These are phyloP conservation scores for Sanghuangporus baumii DNA, from an alignment of 1,284 basidiomycete species.

Conservation along the genomic window DNA sequence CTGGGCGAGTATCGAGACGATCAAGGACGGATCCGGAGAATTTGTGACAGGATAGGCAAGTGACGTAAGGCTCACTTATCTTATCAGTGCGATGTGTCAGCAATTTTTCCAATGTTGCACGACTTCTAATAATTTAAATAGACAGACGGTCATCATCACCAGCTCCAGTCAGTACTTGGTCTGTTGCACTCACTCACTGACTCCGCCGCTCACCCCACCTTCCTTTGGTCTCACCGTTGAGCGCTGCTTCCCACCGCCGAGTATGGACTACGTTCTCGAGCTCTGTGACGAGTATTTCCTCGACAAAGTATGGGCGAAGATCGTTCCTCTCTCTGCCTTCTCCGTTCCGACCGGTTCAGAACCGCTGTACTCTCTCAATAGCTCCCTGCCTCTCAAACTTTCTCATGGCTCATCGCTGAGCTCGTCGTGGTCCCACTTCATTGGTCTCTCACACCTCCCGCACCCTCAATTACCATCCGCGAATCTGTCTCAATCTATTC, in stretches of 20 bases:
- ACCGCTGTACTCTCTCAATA: slow-evolving; percentile 25
- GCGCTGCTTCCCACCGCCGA: neutral
- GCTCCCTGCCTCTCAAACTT: slow-evolving; percentile 31
- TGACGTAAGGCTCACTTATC: neutral
- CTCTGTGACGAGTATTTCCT: slow-evolving; percentile 71
- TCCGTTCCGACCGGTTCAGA: slow-evolving; percentile 28
- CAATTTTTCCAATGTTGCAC: neutral
- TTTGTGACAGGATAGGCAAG: neutral
- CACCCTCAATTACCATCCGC: slow-evolving; percentile 44
- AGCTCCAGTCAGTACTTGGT: neutral
- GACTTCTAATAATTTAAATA: slow-evolving; percentile 1
- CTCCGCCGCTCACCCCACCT: neutral
- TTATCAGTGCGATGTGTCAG: neutral
- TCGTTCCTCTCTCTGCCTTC: slow-evolving; percentile 69
- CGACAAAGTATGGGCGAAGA: slow-evolving; percentile 72
- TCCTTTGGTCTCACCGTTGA: neutral
- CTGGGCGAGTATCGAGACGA: neutral
- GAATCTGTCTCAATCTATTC: slow-evolving; percentile 25
- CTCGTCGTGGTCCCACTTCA: slow-evolving; percentile 46
- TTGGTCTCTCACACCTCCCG: slow-evolving; percentile 43
- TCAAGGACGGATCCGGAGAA: neutral
- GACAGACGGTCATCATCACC: neutral
- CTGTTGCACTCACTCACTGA: neutral
- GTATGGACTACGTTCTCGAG: slow-evolving; percentile 81
- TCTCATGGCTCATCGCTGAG: slow-evolving; percentile 34